Base-by-base conservation (phyloP, 2,329 filamentous ascomycete genomes). In the Tolypocladium paradoxum region DNA sequence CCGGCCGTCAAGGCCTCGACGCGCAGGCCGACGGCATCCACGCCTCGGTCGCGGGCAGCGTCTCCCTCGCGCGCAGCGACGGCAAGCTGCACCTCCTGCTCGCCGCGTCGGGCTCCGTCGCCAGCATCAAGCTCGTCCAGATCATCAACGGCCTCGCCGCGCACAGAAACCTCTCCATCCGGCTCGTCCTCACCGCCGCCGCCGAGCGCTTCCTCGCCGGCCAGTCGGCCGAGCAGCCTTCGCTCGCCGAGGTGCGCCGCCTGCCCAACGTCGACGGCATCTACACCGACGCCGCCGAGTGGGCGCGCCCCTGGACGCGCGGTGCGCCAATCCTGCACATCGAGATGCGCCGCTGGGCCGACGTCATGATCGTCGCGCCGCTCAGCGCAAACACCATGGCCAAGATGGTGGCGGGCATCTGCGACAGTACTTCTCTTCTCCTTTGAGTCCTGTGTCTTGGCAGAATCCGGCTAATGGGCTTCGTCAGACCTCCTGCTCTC, bases 291-390 rank as follows among this genome's bases (percentile, higher is more conserved):
- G 80, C 82, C n/a, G 88, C 91, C 58, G 93, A 97, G 69, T 96
- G 91, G 90, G 73, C 69, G 2, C 70, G 75, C 14, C 82, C 88
- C 0, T 97, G 92, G 92, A 79, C 76, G 24, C 78, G 91, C 2
- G 88, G 87, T 4, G 81, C 81, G n/a, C 76, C 77, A 3, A 95
- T 99, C 48, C 71, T 97, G 53, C 93, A 99, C 65, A 97, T 99
- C 60, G 89, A 95, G 68, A 73, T 96, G 52, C 76, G 91, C 33
- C 77, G 87, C 35, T 79, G 74, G 91, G 89, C 90, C 0, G 79
- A 96, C 66, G 63, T 95, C 3, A 75, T 96, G 62, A 77, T 92
- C 18, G 78, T 96, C 55, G 87, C 87, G 11, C 92, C 92, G 0
- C 69, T 96, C 55, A 87, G 82, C 53, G 91, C 92, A 14, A 96